phyloP scores from a whole-genome alignment of 2,329 filamentous ascomycete species.

The Claviceps quebecensis region DNA sequence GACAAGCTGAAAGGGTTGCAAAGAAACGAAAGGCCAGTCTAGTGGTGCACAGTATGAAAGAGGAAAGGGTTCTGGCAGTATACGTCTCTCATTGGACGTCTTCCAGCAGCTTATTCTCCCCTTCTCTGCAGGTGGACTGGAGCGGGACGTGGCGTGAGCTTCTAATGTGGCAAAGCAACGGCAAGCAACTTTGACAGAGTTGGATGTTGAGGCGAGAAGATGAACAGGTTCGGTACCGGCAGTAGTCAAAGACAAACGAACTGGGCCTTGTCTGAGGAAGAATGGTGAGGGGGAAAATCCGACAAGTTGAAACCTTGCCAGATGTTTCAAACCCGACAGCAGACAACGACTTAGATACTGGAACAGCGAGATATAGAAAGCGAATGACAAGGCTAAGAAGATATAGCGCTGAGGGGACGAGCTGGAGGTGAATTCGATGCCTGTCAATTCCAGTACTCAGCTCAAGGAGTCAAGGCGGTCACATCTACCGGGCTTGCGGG shows the following conservation, averaged over 20 bases:
- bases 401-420: not conserved
- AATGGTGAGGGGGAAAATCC: not conserved
- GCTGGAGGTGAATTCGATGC: not conserved
- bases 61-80: not conserved
- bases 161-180: slow-evolving; percentile 4
- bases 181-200: not conserved
- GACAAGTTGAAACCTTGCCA: not conserved
- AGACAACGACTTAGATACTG: not conserved
- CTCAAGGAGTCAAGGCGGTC: slow-evolving; percentile 5
- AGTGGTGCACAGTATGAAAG: not conserved
- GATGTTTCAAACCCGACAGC: not conserved
- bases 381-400: not conserved
- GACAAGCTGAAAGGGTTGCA: not conserved
- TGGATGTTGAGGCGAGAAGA: not conserved
- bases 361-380: not conserved
- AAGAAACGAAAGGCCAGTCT: not conserved
- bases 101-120: slow-evolving; percentile 1
- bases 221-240: not conserved
- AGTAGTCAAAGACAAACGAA: not conserved
- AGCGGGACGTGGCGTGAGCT: slow-evolving; percentile 3
- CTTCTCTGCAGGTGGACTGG: slow-evolving; percentile 4
- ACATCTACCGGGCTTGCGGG: slow-evolving; percentile 5
- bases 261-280: not conserved
- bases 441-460: slow-evolving; percentile 4
- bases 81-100: slow-evolving; percentile 5